These are phyloP conservation scores for Cyanodermella asteris DNA, from an alignment of 2,329 filamentous ascomycete genomes.

Conservation along the genomic window DNA sequence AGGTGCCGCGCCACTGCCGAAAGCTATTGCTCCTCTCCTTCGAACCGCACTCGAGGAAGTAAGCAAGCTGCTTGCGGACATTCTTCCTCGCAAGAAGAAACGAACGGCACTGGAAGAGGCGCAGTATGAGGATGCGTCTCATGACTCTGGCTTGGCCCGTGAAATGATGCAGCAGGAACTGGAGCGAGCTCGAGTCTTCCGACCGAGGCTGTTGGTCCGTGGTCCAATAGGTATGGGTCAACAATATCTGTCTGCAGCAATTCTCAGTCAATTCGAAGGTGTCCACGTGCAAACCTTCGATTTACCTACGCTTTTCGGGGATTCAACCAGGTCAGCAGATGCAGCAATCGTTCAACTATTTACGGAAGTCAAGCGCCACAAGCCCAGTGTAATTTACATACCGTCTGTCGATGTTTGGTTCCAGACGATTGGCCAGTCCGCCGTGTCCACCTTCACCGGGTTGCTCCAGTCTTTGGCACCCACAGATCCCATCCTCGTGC, in stretches of 20 bases:
- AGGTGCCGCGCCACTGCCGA: conserved; percentile 59
- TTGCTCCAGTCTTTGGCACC: conserved; percentile 67
- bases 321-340: conserved; percentile 44
- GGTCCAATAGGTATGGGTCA: conserved; percentile 87
- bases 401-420: conserved; percentile 73
- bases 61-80: conserved; percentile 44
- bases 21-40: conserved; percentile 60
- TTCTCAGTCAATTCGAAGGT: conserved; percentile 80
- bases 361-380: conserved; percentile 40
- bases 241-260: conserved; percentile 61
- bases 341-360: conserved; percentile 45
- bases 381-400: conserved; percentile 60
- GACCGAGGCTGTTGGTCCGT: conserved; percentile 64
- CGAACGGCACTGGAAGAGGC: conserved; percentile 83
- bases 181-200: conserved; percentile 68
- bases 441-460: conserved; percentile 60
- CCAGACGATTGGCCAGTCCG: conserved; percentile 37
- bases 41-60: conserved; percentile 50
- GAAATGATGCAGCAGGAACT: conserved; percentile 63
- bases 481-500: conserved; percentile 68
- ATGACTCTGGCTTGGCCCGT: conserved; percentile 62
- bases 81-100: conserved; percentile 69
- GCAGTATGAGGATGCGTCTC: conserved; percentile 67
- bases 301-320: conserved; percentile 64
- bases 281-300: conserved; percentile 91